Conservation (phyloP, 2,329 filamentous ascomycete species). For the Ophiostoma tasmaniense region DNA sequence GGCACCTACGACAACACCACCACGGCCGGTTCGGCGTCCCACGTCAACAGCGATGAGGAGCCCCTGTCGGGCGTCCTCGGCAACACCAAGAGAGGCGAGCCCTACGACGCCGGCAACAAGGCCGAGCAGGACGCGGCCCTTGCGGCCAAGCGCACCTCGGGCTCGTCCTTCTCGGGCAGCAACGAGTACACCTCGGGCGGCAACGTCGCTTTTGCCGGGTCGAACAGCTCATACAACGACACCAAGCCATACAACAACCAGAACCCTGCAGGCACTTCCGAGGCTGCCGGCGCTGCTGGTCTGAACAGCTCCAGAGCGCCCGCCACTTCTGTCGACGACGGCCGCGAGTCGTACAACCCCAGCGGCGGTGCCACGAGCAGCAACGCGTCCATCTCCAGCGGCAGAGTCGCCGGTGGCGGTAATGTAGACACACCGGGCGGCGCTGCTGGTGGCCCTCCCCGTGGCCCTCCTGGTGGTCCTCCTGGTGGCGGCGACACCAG, state of each 20-base stretch:
- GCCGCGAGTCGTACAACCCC: slow-evolving; percentile 23
- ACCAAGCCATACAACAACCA: not conserved
- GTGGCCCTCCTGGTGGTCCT: not conserved
- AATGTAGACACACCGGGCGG: not conserved
- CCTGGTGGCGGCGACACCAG: slow-evolving; percentile 9
- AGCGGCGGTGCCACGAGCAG: not conserved
- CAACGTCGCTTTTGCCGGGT: not conserved
- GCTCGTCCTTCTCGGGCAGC: not conserved
- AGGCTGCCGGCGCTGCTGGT: slow-evolving; percentile 12
- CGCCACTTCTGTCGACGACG: not conserved
- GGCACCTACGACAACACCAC: not conserved
- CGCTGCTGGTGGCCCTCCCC: not conserved
- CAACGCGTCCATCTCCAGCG: not conserved
- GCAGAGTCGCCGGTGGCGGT: not conserved
- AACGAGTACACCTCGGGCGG: not conserved
- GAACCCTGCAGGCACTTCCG: slow-evolving; percentile 4
- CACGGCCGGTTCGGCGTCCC: not conserved
- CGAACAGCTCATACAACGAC: not conserved
- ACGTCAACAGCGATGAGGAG: slow-evolving; percentile 41
- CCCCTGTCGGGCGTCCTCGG: slow-evolving; percentile 65
- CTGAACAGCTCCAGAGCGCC: slow-evolving; percentile 16
- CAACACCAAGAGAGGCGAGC: slow-evolving; percentile 58
- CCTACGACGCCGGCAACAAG: slow-evolving; percentile 68
- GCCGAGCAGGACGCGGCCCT: slow-evolving; percentile 10
- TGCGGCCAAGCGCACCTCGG: not conserved